Evolutionary conservation across 495 filamentous ascomycete species (phyloP), one percentile per base, ranked within the genome.

Genomic region (Daldinia bambusicola): DNA sequence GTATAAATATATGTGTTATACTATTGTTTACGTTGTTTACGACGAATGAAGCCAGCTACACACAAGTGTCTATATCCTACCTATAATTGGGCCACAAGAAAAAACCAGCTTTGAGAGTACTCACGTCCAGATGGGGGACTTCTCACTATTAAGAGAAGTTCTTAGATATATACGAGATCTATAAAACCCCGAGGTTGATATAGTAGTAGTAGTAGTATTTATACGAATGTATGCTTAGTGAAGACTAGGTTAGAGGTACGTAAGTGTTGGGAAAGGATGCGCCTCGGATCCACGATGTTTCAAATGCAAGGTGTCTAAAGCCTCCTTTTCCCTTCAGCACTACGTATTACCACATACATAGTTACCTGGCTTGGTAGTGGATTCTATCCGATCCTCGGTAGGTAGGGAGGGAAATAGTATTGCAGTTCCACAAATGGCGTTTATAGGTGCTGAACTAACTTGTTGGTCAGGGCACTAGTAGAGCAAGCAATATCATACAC

Each of bases 131-230:
- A 41, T 20, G 18, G 36, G 14, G 6, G 1, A 26, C 1, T 2
- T 36, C 26, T 43, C 14, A 34, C 16, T 26, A 2, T 6, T 48
- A 16, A 59, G 26, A 37, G n/a, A 31, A 9, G 26, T 12, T 5
- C 6, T 37, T 36, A n/a, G 22, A 5, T 9, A 56, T 18, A 8
- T 56, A 18, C 16, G 51, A 38, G 1, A 38, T n/a, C 10, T 52
- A 38, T 8, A 32, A 40, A 51, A 57, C 30, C 38, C 22, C 64
- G 18, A 67, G 60, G 45, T 55, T n/a, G 31, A n/a, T 69, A 36
- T 32, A 32, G 18, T 22, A 52, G n/a, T n/a, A n/a, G n/a, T 51
- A 69, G 43, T 14, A 69, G 50, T 6, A 50, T n/a, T 13, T 66
- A 34, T 34, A 7, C 32, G 32, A 34, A 34, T 34, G 7, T 34